Percentiles rank a stretch among this genome's conserved stretches.
phyloP scores from a whole-genome alignment of 2,329 filamentous ascomycete species.

The Chrysosporium keratinophilum region DNA sequence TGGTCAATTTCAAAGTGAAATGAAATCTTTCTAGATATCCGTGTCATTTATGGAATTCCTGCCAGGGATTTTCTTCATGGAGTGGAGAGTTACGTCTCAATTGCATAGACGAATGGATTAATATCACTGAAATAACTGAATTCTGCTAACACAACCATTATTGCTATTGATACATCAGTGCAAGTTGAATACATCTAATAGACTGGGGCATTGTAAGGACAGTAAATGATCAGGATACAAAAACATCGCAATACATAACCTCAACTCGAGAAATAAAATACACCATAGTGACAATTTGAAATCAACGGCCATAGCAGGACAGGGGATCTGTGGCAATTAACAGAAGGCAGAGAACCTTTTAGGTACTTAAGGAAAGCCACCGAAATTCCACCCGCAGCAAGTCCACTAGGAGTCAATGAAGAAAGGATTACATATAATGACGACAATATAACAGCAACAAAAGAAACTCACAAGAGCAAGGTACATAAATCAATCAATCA shows the following conservation, averaged over 20 bases:
- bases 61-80: background rate
- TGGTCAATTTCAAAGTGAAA: background rate
- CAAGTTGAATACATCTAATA: background rate
- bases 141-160: background rate
- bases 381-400: background rate
- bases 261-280: background rate
- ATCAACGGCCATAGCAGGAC: background rate
- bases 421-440: background rate
- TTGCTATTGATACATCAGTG: background rate
- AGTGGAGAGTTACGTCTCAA: background rate
- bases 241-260: constrained; percentile 1
- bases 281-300: background rate
- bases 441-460: constrained; percentile 5
- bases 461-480: background rate
- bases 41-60: background rate
- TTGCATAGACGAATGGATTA: background rate
- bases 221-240: constrained; percentile 1
- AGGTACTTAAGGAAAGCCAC: background rate
- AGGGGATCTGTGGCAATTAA: background rate
- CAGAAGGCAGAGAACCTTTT: too few relatives aligned
- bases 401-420: background rate
- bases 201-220: background rate
- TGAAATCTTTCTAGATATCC: background rate
- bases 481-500: background rate
- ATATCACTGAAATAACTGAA: background rate